Evolutionary conservation across 176 grass and related monocot species (phyloP), one percentile per base, ranked within the genome.

Genomic region (Zea luxurians): DNA sequence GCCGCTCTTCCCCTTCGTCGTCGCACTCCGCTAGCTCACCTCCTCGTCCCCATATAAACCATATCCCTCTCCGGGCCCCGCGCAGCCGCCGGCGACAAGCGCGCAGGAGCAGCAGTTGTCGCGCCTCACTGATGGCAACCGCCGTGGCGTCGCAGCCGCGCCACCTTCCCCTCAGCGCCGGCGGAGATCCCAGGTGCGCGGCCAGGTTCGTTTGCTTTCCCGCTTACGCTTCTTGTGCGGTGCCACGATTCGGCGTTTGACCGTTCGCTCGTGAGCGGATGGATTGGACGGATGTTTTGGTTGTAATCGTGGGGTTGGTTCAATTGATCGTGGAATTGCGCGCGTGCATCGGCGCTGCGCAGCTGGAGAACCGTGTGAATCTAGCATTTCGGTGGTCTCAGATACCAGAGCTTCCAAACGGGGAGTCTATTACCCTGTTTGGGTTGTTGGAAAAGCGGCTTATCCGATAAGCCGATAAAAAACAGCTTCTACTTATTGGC

Each of bases 121-220:
- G 34, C 45, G 10, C 47, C 13, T 61, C 1, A 20, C 54, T 15
- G 57, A 89, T 89, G 87, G 78, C 82, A 35, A 78, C 66, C 65
- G 49, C 87, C 66, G 73, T 89, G 43, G 87, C 78, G 67, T 85
- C 87, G 73, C 87, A 89, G 82, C 82, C 78, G 78, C 43, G 72
- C 36, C 80, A 74, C 68, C 75, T 83, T 61, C 44, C 80, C 36
- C 80, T 88, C 75, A 50, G 54, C 71, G 61, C 70, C 36, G 78
- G 61, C 74, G 67, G n/a, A 52, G 80, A 88, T 61, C 75, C 80
- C 75, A 83, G 75, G 80, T 85, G 87, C 78, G 8, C 60, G 12
- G 73, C 73, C 49, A 89, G 82, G 87, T 89, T 48, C 40, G 72
- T 15, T 13, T 38, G 37, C 72, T 6, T 6, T 21, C 42, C 40